phyloP scores from a whole-genome alignment of 495 filamentous ascomycete species.

The Aspergillus coremiiformis region DNA sequence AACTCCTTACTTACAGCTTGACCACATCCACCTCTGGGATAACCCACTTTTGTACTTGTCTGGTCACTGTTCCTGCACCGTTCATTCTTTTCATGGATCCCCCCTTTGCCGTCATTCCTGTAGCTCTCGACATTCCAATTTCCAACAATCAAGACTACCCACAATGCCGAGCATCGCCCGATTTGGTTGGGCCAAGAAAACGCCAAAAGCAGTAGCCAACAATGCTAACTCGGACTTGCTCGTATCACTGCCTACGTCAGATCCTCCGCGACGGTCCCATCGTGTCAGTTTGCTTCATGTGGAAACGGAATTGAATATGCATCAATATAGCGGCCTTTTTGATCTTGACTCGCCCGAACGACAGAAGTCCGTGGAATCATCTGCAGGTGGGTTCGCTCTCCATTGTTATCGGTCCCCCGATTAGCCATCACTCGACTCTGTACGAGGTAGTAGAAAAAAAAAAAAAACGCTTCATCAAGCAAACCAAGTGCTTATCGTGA shows the following conservation, averaged over 20 bases:
- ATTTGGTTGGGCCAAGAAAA: conserved; percentile 27
- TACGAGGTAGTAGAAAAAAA: too few relatives aligned
- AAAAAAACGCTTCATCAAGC: too few relatives aligned
- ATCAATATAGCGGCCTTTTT: conserved; percentile 35
- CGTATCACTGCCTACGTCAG: conserved; percentile 13
- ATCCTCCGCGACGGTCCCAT: conserved; percentile 22
- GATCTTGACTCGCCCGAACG: conserved; percentile 20
- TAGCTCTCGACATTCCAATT: conserved; percentile 5
- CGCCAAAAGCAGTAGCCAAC: conserved; percentile 17
- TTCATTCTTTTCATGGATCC: conserved; percentile 1
- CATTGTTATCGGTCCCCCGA: neutral
- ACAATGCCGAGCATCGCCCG: conserved; percentile 21
- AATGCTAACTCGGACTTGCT: conserved; percentile 24
- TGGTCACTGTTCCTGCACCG: neutral
- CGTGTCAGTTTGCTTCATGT: conserved; percentile 38
- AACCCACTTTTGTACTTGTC: neutral
- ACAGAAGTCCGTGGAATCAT: conserved; percentile 10
- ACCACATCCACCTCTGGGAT: neutral
- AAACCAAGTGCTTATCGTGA: neutral
- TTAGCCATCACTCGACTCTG: neutral
- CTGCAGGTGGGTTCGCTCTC: conserved; percentile 17
- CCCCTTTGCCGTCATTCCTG: conserved; percentile 3
- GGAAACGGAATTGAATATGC: conserved; percentile 42
- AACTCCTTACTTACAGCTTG: neutral
- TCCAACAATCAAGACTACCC: too few relatives aligned